These are phyloP conservation scores for Plantago elongata DNA, from an alignment of 257 asterid species.

Conservation along the genomic window DNA sequence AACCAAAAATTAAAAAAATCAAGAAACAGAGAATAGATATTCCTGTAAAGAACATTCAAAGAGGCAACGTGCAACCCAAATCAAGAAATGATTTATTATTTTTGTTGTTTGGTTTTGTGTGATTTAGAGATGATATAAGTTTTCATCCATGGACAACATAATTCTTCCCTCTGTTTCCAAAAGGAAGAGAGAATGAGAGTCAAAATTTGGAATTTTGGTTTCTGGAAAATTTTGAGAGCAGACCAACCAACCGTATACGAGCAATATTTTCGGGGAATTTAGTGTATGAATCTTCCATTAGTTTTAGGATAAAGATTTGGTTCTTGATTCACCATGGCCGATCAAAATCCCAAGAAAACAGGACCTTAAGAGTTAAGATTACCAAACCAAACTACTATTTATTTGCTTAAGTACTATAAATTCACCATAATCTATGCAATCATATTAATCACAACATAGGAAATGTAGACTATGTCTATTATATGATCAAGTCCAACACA, in stretches of 20 bases:
- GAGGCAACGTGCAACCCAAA: conserved; percentile 29
- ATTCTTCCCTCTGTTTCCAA: conserved; percentile 52
- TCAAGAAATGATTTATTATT: conserved; percentile 10
- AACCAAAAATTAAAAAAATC: not conserved
- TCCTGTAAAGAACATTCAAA: conserved; percentile 32
- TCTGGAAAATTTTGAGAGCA: conserved; percentile 29
- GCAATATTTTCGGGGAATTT: conserved; percentile 30
- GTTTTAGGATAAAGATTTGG: not conserved
- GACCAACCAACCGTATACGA: conserved; percentile 12
- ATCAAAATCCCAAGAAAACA: no score
- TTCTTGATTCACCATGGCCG: not conserved
- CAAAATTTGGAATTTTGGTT: conserved; percentile 22
- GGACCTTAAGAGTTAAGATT: no score
- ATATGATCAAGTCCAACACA: no score
- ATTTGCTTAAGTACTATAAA: no score
- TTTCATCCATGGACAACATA: conserved; percentile 36
- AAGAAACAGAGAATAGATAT: conserved; percentile 21
- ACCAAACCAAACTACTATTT: no score
- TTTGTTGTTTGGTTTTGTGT: not conserved
- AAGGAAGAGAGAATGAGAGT: conserved; percentile 44
- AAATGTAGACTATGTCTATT: no score
- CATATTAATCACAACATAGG: no score
- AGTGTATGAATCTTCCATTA: not conserved
- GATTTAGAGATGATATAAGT: not conserved
- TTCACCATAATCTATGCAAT: no score